These are phyloP conservation scores for Dovyalis caffra DNA, from an alignment of 345 rosid species.

Conservation along the genomic window DNA sequence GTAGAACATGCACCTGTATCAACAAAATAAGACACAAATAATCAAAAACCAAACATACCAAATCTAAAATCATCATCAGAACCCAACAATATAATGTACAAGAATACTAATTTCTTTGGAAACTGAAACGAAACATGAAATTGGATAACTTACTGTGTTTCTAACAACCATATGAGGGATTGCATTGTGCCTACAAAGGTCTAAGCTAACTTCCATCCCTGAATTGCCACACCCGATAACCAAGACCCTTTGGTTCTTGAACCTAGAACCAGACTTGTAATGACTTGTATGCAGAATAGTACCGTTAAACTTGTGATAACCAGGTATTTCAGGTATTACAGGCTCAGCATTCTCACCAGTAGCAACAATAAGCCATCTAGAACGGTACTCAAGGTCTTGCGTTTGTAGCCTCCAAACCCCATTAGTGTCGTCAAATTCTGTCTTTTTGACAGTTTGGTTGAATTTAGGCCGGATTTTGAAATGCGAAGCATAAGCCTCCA, in stretches of 20 bases:
- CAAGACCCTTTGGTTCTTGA: conserved; percentile 44
- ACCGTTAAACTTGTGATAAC: conserved; percentile 49
- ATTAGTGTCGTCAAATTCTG: conserved; percentile 45
- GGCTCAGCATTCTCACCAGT: conserved; percentile 80
- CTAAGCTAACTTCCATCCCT: conserved; percentile 66
- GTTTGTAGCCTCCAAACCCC: conserved; percentile 71
- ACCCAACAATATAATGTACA: background rate
- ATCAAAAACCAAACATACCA: background rate
- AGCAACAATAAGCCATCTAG: conserved; percentile 65
- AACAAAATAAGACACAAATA: background rate
- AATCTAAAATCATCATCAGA: too few relatives aligned
- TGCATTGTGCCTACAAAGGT: conserved; percentile 60
- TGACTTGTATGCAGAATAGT: conserved; percentile 50
- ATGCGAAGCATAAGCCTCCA: conserved; percentile 63
- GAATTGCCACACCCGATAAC: conserved; percentile 89
- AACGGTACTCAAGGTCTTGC: conserved; percentile 45
- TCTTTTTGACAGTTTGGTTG: conserved; percentile 54
- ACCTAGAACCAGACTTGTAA: conserved; percentile 55
- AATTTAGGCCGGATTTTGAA: conserved; percentile 65
- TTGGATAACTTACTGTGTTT: conserved; percentile 41
- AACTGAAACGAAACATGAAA: background rate
- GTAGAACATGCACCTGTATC: conserved; percentile 82
- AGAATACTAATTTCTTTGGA: background rate
- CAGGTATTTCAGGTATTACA: conserved; percentile 43
- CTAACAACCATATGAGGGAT: conserved; percentile 57